Base-by-base conservation (phyloP, 2,329 filamentous ascomycete genomes). In the Penicillium sclerotiorum region DNA sequence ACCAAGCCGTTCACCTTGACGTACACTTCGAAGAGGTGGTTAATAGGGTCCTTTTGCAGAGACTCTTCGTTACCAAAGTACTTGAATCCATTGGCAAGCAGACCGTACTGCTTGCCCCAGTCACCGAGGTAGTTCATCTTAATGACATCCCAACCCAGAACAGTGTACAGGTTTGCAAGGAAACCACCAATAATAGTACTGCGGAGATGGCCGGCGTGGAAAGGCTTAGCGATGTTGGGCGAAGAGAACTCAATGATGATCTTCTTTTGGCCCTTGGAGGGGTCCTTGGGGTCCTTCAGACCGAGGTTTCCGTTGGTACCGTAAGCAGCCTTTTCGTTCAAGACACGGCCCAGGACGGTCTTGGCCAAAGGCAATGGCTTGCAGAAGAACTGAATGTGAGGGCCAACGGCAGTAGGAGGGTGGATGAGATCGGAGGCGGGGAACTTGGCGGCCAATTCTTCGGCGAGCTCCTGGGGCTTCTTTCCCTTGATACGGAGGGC, bases 131-230 rank as follows among this genome's bases (percentile, higher is more conserved):
- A 86, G 71, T 87, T 86, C 79, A 86, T 81, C 52, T 80, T 78
- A 42, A 80, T 70, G 2, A 85, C 82, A 12, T 85, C 78, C 81
- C 82, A 85, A 45, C 83, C 83, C 56, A 81, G 78, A 33, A 78
- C 73, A 48, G 80, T 77, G 67, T 83, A 83, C 9, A 86, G 69
- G 61, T 86, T 86, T 12, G 81, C 75, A 22, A 86, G 70, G 69
- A 86, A 87, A 49, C 83, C 83, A 56, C 84, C 84, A 49, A 87
- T 85, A 63, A 87, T 86, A 39, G 84, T 86, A 69, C 81, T 84
- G 60, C 84, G 76, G 65, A 87, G 68, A 68, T 87, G 84, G 42
- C 83, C 83, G 8, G 82, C 82, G 61, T 85, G 82, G 71, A 86
- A 86, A 23, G 83, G 81, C 66, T 86, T 86, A 27, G 83, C 84